Evolutionary conservation across 2,329 filamentous ascomycete genomes (phyloP).

Genomic region (Fusarium mangiferae): DNA sequence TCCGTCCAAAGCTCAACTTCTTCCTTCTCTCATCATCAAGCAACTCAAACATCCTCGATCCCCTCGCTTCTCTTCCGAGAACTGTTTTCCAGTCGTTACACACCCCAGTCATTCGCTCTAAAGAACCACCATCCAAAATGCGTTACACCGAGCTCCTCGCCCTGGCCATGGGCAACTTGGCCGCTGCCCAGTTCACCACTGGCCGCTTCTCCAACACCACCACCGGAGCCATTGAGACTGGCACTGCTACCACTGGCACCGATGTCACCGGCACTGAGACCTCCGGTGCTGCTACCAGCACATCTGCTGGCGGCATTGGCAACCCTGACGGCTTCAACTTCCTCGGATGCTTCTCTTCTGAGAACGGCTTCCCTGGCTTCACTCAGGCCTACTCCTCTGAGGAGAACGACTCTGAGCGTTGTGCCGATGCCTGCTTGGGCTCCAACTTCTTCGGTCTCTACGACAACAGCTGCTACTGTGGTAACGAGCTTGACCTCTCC

Average conservation of each 20-base stretch:
- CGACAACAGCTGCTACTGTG: conserved; percentile 47
- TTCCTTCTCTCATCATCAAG: conserved; percentile 37
- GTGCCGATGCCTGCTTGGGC: conserved; percentile 40
- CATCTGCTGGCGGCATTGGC: conserved; percentile 1
- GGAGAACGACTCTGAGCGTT: conserved; percentile 33
- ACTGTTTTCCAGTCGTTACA: conserved; percentile 41
- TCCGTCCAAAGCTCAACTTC: conserved; percentile 29
- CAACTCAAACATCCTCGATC: conserved; percentile 46
- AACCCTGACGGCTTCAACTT: conserved; percentile 34
- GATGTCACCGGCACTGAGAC: conserved; percentile 3
- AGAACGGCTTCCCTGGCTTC: conserved; percentile 44
- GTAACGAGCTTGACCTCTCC: conserved; percentile 18
- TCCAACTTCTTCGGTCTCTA: conserved; percentile 42
- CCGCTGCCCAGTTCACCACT: conserved; percentile 38
- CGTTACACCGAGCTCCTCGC: conserved; percentile 46
- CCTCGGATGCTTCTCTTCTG: conserved; percentile 46
- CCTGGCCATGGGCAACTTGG: conserved; percentile 47
- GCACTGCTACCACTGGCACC: not conserved
- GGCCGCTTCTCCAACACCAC: conserved; percentile 18
- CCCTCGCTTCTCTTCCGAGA: conserved; percentile 46
- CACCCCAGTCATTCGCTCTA: conserved; percentile 41
- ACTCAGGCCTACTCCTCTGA: conserved; percentile 2
- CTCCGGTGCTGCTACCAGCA: not conserved
- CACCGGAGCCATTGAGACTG: not conserved
- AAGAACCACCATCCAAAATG: conserved; percentile 36